Evolutionary conservation across 148 eudicot species (phyloP), one percentile per base, ranked within the genome.

Genomic region (Cornus controversa): DNA sequence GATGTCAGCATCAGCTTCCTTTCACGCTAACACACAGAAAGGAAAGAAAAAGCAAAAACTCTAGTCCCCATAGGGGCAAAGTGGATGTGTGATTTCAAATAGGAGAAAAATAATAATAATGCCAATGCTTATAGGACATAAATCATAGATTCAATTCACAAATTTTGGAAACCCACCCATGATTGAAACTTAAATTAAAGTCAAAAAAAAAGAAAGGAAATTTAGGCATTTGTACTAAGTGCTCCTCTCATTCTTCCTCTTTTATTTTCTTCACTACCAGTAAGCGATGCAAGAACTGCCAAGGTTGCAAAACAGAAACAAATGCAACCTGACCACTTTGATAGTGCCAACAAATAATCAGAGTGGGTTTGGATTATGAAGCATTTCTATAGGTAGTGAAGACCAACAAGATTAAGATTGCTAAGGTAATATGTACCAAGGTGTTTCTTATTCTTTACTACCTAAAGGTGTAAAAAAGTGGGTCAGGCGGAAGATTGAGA

Each of bases 1-100:
- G 66, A 82, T 73, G 31, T 10, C 29, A 78, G 66, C 66, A 62
- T 76, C 65, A 79, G 69, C 29, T 67, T 73, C 72, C 63, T 71
- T 66, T 16, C 34, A 68, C 34, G 2, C 69, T 64, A 75, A 75
- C 13, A 69, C 10, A 58, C 67, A 25, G 6, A 75, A 18, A 42
- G 37, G 10, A 9, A 58, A 53, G 8, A 31, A 20, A 57, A 54
- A 50, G 15, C 34, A 9, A 18, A 22, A 18, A 22, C 64, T 60
- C 64, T 22, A 60, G 57, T 40, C 45, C 45, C 5, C 66, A 70
- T 14, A 71, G 45, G 10, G 0, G 36, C 63, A 47, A 28, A 26
- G 53, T 45, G 64, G 24, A 40, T 40, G 74, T 45, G 62, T 24
- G 22, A 14, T 3, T 6, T 40, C 45, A 40, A 40, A 40, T 40